Conservation (phyloP, 768 basidiomycete genomes). For the Antrodiella citrinella region DNA sequence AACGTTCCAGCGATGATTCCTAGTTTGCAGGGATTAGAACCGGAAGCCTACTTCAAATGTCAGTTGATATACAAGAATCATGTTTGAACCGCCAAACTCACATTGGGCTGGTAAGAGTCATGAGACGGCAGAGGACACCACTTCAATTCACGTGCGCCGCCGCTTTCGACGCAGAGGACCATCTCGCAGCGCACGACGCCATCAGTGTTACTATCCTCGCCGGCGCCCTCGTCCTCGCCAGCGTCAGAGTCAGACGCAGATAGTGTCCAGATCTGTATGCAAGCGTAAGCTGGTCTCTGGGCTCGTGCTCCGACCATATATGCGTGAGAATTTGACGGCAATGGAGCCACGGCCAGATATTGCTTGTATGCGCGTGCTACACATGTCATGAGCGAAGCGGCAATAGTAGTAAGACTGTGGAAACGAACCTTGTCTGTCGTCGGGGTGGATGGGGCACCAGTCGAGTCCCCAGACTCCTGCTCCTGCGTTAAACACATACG, state of each 20-base stretch:
- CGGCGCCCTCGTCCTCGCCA: conserved; percentile 18
- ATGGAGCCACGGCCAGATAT: conserved; percentile 78
- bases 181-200: conserved; percentile 80
- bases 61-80: not conserved
- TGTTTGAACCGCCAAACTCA: not conserved
- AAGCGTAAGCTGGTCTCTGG: conserved; percentile 47
- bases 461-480: conserved; percentile 87
- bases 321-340: conserved; percentile 55
- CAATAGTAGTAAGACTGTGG: not conserved
- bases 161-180: conserved; percentile 77
- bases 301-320: conserved; percentile 60
- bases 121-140: conserved; percentile 92
- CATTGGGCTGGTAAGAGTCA: conserved; percentile 32
- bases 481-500: conserved; percentile 79
- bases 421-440: conserved; percentile 46
- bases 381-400: too few species aligned
- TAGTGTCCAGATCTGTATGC: conserved; percentile 84
- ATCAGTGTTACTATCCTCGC: too few species aligned
- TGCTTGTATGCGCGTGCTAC: conserved; percentile 53
- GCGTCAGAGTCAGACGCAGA: conserved; percentile 13
- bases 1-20: conserved; percentile 83
- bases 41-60: too few species aligned
- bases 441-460: conserved; percentile 80
- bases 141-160: conserved; percentile 72
- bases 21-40: conserved; percentile 58